Evolutionary conservation across 2,329 filamentous ascomycete genomes (phyloP).

Genomic region (Alternaria postmessia): DNA sequence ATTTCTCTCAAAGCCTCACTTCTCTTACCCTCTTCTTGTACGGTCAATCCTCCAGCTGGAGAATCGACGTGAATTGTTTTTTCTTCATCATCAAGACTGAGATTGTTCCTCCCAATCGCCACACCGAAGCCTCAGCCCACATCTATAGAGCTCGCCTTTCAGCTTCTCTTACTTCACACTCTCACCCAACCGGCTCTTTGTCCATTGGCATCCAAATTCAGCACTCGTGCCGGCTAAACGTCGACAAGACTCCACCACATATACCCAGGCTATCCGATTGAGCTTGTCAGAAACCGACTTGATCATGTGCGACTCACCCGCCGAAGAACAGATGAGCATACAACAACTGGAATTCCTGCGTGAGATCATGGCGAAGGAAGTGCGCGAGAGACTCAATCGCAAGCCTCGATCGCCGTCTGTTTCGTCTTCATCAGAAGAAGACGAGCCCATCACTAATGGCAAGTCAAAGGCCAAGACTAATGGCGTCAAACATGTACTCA

Average conservation of each 20-base stretch:
- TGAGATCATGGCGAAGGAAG: background rate
- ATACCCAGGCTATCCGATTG: background rate
- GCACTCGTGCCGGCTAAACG: background rate
- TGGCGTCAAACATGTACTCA: slow-evolving; percentile 20
- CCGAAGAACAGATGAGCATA: background rate
- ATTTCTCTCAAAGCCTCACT: background rate
- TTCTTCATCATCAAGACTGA: background rate
- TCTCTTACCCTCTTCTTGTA: background rate
- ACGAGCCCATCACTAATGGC: background rate
- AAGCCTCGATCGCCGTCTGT: background rate
- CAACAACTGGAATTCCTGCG: background rate
- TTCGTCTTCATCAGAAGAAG: slow-evolving; percentile 13
- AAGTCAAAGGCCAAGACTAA: slow-evolving; percentile 8
- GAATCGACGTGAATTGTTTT: background rate
- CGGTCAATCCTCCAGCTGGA: background rate
- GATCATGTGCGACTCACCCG: slow-evolving; percentile 14
- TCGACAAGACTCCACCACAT: background rate
- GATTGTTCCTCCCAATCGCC: background rate
- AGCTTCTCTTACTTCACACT: background rate
- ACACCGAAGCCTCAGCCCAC: background rate
- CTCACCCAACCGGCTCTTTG: background rate
- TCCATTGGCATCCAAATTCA: background rate
- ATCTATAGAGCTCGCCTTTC: background rate
- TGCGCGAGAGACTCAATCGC: background rate
- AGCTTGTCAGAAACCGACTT: background rate